These are phyloP conservation scores for Chamaecrista fasciculata DNA, from an alignment of 306 rosid genomes.

Conservation along the genomic window DNA sequence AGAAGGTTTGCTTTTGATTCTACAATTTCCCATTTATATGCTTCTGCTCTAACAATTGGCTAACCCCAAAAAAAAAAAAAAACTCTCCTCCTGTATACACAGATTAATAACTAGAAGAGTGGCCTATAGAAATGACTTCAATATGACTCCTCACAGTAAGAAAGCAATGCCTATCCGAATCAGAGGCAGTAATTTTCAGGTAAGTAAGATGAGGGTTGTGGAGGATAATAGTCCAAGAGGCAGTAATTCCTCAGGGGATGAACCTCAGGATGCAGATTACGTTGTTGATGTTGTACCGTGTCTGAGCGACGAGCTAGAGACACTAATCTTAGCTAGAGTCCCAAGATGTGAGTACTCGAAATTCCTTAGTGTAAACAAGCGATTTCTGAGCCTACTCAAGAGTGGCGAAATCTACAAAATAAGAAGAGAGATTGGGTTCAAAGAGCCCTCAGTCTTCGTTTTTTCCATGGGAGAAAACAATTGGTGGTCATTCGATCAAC, in stretches of 20 bases:
- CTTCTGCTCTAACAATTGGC: background rate
- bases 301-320: conserved; percentile 72
- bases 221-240: conserved; percentile 6
- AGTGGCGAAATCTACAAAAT: conserved; percentile 65
- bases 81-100: no score
- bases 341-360: conserved; percentile 61
- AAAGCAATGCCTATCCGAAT: conserved; percentile 29
- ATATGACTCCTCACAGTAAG: conserved; percentile 19
- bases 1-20: conserved; percentile 3
- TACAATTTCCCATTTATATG: background rate
- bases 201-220: conserved; percentile 10
- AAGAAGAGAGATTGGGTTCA: conserved; percentile 53
- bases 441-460: conserved; percentile 61
- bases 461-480: conserved; percentile 55
- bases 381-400: conserved; percentile 36
- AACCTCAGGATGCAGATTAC: conserved; percentile 90
- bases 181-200: conserved; percentile 15
- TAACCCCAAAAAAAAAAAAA: background rate
- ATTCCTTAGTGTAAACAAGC: conserved; percentile 50
- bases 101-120: no score
- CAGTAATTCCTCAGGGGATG: conserved; percentile 36
- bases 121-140: conserved; percentile 15
- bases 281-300: no score
- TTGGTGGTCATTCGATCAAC: conserved; percentile 63
- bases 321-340: conserved; percentile 62